phyloP scores from a whole-genome alignment of 495 filamentous ascomycete genomes.

The Penicillium paxilli region DNA sequence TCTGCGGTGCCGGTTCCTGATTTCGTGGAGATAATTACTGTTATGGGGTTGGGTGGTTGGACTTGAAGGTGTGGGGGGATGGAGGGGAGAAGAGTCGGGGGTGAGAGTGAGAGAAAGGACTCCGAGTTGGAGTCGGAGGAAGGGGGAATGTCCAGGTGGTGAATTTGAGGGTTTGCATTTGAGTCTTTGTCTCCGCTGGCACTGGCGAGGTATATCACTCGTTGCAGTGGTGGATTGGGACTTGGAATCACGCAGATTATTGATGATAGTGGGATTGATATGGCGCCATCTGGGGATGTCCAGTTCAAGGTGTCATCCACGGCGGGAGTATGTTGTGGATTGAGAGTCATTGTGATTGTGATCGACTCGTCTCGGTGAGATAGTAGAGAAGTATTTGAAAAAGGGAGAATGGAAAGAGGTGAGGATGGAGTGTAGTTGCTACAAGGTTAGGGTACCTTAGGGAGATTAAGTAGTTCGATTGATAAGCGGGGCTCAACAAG shows the following conservation, averaged over 20 bases:
- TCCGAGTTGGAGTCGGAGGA: conserved; percentile 13
- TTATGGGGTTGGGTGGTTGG: conserved; percentile 36
- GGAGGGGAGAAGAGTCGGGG: conserved; percentile 17
- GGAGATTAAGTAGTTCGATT: too few relatives aligned
- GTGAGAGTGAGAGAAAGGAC: conserved; percentile 13
- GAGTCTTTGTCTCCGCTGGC: neutral
- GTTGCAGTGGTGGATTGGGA: neutral
- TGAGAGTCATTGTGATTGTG: too few relatives aligned
- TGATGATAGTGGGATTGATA: too few relatives aligned
- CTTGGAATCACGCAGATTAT: conserved; percentile 30
- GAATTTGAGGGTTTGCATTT: neutral
- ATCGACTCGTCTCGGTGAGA: too few relatives aligned
- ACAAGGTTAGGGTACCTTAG: too few relatives aligned
- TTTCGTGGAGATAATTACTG: conserved; percentile 70
- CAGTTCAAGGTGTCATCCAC: neutral
- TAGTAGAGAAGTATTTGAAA: too few relatives aligned
- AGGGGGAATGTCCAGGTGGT: neutral
- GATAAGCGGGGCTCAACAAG: too few relatives aligned
- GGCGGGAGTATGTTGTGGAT: neutral
- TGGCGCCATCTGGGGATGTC: neutral
- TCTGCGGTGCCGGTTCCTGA: conserved; percentile 69
- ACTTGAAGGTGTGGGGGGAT: conserved; percentile 26
- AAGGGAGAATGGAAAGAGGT: too few relatives aligned
- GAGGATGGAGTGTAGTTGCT: too few relatives aligned
- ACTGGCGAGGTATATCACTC: too few relatives aligned